These are phyloP conservation scores for Zygosaccharomyces sapae DNA, from an alignment of 1,139 yeast species.

Conservation along the genomic window DNA sequence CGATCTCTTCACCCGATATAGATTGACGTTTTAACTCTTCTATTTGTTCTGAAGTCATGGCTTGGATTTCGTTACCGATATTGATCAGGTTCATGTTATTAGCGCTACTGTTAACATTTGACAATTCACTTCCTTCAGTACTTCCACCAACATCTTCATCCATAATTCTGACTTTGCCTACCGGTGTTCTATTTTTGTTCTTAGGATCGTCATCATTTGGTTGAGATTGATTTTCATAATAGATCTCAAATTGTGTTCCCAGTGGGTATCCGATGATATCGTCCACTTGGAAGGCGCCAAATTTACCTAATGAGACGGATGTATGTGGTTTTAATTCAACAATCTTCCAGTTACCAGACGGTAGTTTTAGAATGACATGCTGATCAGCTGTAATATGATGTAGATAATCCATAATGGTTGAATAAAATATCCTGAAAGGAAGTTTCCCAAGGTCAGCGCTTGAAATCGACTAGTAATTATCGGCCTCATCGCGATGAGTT, in stretches of 20 bases:
- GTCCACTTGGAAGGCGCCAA: conserved; percentile 76
- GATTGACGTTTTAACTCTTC: conserved; percentile 70
- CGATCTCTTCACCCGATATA: conserved; percentile 73
- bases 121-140: conserved; percentile 31
- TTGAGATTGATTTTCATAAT: conserved; percentile 45
- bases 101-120: conserved; percentile 45
- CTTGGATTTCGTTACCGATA: conserved; percentile 72
- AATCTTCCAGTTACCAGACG: conserved; percentile 74
- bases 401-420: conserved; percentile 26
- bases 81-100: conserved; percentile 71
- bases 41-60: conserved; percentile 67
- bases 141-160: conserved; percentile 33
- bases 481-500: conserved; percentile 9
- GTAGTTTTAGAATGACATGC: conserved; percentile 62
- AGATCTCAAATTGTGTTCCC: conserved; percentile 87
- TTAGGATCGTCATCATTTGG: conserved; percentile 24
- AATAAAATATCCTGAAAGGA: neutral
- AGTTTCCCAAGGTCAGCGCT: conserved; percentile 5
- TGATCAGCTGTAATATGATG: conserved; percentile 36
- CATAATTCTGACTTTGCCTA: conserved; percentile 29
- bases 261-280: conserved; percentile 75
- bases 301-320: conserved; percentile 74
- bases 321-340: conserved; percentile 60
- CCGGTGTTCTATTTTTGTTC: conserved; percentile 25
- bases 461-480: neutral